These are phyloP conservation scores for Millerago galiae DNA, from an alignment of 805 yeast species.

Conservation along the genomic window DNA sequence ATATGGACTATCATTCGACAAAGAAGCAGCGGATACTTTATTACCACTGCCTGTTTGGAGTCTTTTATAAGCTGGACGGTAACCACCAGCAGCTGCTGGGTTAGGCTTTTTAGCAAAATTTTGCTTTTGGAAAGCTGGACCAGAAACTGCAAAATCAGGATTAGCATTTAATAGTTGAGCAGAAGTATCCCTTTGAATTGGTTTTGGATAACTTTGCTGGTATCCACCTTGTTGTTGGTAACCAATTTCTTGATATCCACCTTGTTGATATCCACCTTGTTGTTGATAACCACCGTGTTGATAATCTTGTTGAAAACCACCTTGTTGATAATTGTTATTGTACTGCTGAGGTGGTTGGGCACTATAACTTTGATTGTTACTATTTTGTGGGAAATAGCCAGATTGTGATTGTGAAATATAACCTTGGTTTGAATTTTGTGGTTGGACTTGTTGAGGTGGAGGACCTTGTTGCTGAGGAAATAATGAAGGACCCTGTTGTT, in stretches of 20 bases:
- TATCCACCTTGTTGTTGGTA: not conserved
- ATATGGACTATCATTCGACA: slow-evolving; percentile 39
- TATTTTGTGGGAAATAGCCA: not conserved
- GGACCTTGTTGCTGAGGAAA: slow-evolving; percentile 15
- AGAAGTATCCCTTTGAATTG: slow-evolving; percentile 23
- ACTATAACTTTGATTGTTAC: not conserved
- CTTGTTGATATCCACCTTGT: not conserved
- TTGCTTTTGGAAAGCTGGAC: slow-evolving; percentile 16
- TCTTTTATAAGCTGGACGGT: slow-evolving; percentile 35
- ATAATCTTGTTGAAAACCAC: too few relatives aligned
- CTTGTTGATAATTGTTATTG: too few relatives aligned
- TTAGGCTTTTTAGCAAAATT: slow-evolving; percentile 4
- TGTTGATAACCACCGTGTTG: too few relatives aligned
- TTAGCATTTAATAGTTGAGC: slow-evolving; percentile 40
- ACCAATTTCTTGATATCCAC: not conserved
- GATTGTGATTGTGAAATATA: not conserved
- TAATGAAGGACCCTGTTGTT: slow-evolving; percentile 21
- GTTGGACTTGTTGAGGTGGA: not conserved
- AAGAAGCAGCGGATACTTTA: slow-evolving; percentile 36
- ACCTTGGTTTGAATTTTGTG: slow-evolving; percentile 7
- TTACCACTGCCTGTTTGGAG: slow-evolving; percentile 22
- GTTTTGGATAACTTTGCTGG: slow-evolving; percentile 2
- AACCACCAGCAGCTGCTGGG: slow-evolving; percentile 17
- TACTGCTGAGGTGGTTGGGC: not conserved
- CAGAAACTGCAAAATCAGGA: slow-evolving; percentile 38